Evolutionary conservation across 495 filamentous ascomycete species (phyloP).

Genomic region (Halenospora varia): DNA sequence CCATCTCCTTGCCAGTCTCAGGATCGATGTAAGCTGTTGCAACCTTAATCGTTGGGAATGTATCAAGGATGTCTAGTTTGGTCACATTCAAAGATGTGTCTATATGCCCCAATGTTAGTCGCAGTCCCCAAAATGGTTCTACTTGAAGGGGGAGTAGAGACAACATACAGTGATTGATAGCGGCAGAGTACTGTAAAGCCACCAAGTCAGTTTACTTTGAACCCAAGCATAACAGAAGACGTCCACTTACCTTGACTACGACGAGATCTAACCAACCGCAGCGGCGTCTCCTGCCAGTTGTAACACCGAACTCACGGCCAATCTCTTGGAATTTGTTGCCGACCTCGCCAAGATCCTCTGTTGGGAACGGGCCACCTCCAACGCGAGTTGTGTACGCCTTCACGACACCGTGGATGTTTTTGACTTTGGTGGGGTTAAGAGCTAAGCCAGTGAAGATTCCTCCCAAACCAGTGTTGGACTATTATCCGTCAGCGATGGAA

Average conservation of each 20-base stretch:
- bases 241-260: conserved; percentile 62
- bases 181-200: conserved; percentile 74
- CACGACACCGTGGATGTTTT: conserved; percentile 64
- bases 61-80: conserved; percentile 85
- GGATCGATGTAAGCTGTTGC: conserved; percentile 64
- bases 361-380: conserved; percentile 79
- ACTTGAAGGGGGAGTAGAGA: not conserved
- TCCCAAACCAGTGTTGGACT: conserved; percentile 66
- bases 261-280: conserved; percentile 92
- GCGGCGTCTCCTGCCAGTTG: conserved; percentile 75
- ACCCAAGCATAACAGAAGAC: too few species aligned
- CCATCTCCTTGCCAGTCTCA: conserved; percentile 46
- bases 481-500: too few species aligned
- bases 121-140: not conserved
- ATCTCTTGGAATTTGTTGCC: conserved; percentile 42
- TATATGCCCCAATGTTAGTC: not conserved
- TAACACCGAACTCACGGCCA: conserved; percentile 53
- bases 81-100: conserved; percentile 64
- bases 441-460: conserved; percentile 55
- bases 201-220: too few species aligned
- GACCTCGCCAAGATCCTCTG: conserved; percentile 55
- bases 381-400: conserved; percentile 79
- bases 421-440: conserved; percentile 10
- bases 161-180: conserved; percentile 18
- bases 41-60: conserved; percentile 67